These are phyloP conservation scores for Kwoniella europaea DNA, from an alignment of 768 basidiomycete species.

Conservation along the genomic window DNA sequence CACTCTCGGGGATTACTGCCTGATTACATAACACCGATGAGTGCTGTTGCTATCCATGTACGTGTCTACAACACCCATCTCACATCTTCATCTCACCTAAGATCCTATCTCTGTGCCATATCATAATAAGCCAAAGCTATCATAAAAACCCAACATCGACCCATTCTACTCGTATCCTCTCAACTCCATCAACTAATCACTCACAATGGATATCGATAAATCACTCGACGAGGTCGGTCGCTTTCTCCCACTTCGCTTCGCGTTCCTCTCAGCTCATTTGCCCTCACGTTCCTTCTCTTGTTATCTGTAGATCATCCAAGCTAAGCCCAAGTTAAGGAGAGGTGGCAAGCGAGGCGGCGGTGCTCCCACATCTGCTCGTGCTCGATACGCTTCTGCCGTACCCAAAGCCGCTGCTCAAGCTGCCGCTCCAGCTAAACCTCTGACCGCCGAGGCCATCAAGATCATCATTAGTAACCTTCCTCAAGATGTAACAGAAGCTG, in stretches of 20 bases:
- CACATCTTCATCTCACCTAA: neutral
- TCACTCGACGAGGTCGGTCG: conserved; percentile 55
- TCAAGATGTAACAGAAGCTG: conserved; percentile 85
- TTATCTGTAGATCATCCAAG: conserved; percentile 48
- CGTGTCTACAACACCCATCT: conserved; percentile 4
- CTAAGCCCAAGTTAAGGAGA: conserved; percentile 43
- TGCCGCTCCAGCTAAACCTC: conserved; percentile 31
- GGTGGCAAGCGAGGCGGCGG: conserved; percentile 40
- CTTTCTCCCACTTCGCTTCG: conserved; percentile 10
- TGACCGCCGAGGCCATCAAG: conserved; percentile 68
- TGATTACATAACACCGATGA: conserved; percentile 12
- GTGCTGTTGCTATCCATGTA: neutral
- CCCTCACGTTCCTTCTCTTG: conserved; percentile 11
- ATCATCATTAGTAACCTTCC: conserved; percentile 97
- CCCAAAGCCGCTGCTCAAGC: conserved; percentile 40
- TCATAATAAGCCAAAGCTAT: no score
- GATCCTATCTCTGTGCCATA: no score
- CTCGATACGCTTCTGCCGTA: conserved; percentile 58
- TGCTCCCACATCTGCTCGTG: conserved; percentile 53
- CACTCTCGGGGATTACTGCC: conserved; percentile 1
- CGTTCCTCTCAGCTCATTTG: conserved; percentile 8
- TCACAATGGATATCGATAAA: conserved; percentile 56
- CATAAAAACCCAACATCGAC: neutral
- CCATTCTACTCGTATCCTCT: neutral
- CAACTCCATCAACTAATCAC: conserved; percentile 1